A percentile compares a stretch with the other conserved stretches of the same genome.
These are phyloP conservation scores for Wickerhamomyces queroliae DNA, from an alignment of 805 yeast genomes.

Conservation along the genomic window DNA sequence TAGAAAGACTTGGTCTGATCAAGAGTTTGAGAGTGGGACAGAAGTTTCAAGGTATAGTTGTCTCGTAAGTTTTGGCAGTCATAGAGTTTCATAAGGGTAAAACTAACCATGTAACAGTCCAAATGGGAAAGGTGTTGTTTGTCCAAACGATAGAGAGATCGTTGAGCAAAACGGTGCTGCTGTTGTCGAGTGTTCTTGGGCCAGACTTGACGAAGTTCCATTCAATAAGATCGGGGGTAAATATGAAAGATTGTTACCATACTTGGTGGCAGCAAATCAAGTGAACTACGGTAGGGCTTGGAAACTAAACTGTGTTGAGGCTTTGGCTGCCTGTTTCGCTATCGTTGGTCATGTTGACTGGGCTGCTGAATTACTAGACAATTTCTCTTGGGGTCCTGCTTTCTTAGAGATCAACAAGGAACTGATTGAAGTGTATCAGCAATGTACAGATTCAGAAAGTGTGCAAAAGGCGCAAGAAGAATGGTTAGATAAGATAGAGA, in stretches of 20 bases:
- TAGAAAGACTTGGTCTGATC: conserved; percentile 83
- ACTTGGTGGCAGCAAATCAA: conserved; percentile 92
- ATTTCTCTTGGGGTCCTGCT: conserved; percentile 92
- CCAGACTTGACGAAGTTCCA: conserved; percentile 94
- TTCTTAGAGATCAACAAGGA: conserved; percentile 81
- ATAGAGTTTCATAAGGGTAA: not conserved
- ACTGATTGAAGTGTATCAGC: conserved; percentile 63
- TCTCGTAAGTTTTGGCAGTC: conserved; percentile 39
- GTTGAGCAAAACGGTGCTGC: conserved; percentile 88
- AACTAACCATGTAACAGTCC: conserved; percentile 34
- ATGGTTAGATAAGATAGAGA: conserved; percentile 66
- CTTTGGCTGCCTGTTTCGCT: conserved; percentile 94
- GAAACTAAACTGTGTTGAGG: conserved; percentile 95
- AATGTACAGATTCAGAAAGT: conserved; percentile 77
- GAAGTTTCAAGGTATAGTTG: conserved; percentile 84
- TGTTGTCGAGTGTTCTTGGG: conserved; percentile 99
- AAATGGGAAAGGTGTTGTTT: conserved; percentile 82
- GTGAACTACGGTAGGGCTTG: conserved; percentile 97
- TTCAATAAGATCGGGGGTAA: conserved; percentile 88
- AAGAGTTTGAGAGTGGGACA: conserved; percentile 83
- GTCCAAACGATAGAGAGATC: conserved; percentile 76
- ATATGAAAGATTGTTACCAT: conserved; percentile 82
- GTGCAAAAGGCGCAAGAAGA: conserved; percentile 65
- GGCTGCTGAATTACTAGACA: conserved; percentile 71
- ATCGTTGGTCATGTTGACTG: conserved; percentile 87